Evolutionary conservation across 768 basidiomycete genomes (phyloP).

Genomic region (Suillus brevipes): DNA sequence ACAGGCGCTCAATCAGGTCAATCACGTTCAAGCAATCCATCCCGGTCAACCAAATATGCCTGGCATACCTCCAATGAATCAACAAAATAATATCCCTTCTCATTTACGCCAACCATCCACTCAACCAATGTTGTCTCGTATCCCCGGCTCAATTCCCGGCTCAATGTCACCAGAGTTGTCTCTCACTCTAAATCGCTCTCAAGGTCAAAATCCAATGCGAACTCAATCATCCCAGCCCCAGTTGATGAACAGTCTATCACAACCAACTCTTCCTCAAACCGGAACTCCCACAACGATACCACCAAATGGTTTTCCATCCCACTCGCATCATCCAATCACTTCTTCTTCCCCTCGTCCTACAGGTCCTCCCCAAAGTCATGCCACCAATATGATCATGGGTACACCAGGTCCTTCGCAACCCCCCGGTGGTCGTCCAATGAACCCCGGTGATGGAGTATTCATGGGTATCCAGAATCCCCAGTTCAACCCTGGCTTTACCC

Average conservation of each 20-base stretch:
- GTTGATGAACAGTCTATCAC: slow-evolving; percentile 47
- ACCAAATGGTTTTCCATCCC: slow-evolving; percentile 30
- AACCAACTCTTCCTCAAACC: slow-evolving; percentile 34
- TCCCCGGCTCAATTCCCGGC: slow-evolving; percentile 33
- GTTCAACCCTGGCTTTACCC: slow-evolving; percentile 33
- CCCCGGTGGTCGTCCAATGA: slow-evolving; percentile 38
- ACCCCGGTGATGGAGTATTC: slow-evolving; percentile 47
- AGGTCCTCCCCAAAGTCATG: slow-evolving; percentile 30
- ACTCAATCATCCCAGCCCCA: slow-evolving; percentile 44
- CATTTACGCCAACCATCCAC: slow-evolving; percentile 39
- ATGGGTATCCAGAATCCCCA: slow-evolving; percentile 42
- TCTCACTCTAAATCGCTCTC: slow-evolving; percentile 36
- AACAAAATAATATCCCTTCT: slow-evolving; percentile 41
- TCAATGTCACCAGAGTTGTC: slow-evolving; percentile 46
- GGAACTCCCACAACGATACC: slow-evolving; percentile 31
- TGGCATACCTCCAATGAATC: slow-evolving; percentile 44
- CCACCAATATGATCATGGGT: slow-evolving; percentile 30
- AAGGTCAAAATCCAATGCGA: slow-evolving; percentile 43
- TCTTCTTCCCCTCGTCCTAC: slow-evolving; percentile 33
- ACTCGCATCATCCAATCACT: slow-evolving; percentile 31
- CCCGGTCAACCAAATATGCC: slow-evolving; percentile 35
- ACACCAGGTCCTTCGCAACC: slow-evolving; percentile 33
- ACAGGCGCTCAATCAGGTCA: slow-evolving; percentile 42
- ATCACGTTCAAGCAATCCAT: slow-evolving; percentile 38
- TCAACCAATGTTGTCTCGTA: slow-evolving; percentile 33